Base-by-base conservation (phyloP, 23 red algal species). In the Cyanidioschyzon merolae region DNA sequence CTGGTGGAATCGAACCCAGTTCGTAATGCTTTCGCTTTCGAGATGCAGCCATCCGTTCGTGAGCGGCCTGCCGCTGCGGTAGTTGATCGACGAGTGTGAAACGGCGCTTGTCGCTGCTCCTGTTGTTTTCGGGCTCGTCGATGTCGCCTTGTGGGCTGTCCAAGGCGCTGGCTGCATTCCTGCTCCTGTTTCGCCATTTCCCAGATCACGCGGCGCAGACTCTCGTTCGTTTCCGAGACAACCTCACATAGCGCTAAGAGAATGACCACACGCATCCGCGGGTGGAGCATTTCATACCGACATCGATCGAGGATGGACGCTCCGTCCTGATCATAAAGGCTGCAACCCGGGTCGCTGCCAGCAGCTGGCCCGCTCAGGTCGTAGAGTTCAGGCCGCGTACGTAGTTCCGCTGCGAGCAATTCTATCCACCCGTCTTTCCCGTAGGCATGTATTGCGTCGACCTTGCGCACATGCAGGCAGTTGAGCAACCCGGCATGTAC, bases 281-380 rank as follows among this genome's bases (percentile, higher is more conserved):
- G 63, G 32, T 32, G 12, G 12, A 71, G 30, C 63, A 27, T 35
- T 3, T 27, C 29, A 27, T 71, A 71, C 16, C n/a, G 12, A 25
- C 21, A 32, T 35, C n/a, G n/a, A 35, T 71, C 32, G 7, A 71
- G 63, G 12, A 71, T 27, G 16, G n/a, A 32, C 7, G 21, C 7
- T 3, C 63, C 63, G 63, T 71, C 63, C 63, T 32, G n/a, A 35
- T 35, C 63, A 27, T 71, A 71, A 7, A 71, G 63, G 45, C 45
- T 15, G 45, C 7, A 21, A 15, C 12, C 7, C 21, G 45, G 21
- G 21, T 54, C 45, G 12, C 21, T 7, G 7, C 3, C n/a, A 7
- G 63, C 16, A 27, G 16, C 32, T 7, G 63, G 30, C 29, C 32
- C 63, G 63, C 32, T 35, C n/a, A 35, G 7, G 32, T 71, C 63